Conservation (phyloP, 495 filamentous ascomycete species). For the Hypoxylon crocopeplum region DNA sequence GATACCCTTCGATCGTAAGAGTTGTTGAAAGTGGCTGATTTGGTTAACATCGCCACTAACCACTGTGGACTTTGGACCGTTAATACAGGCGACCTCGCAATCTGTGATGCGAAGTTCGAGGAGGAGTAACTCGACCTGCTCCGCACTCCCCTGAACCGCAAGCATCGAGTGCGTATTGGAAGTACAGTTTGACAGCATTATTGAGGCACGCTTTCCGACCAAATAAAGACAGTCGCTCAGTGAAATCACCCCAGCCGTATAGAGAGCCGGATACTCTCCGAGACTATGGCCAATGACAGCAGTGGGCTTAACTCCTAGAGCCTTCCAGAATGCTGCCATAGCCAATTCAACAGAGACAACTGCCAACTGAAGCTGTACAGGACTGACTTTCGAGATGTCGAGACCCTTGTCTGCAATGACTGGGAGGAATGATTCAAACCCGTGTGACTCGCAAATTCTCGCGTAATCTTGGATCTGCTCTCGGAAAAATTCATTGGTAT, state of each 20-base stretch:
- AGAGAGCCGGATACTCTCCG: constrained; percentile 72
- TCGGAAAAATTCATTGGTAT: constrained; percentile 60
- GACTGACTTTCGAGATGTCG: constrained; percentile 65
- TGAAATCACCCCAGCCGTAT: constrained; percentile 69
- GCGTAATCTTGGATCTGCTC: constrained; percentile 62
- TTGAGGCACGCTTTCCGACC: constrained; percentile 67
- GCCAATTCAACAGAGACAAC: background rate
- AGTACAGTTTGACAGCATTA: constrained; percentile 64
- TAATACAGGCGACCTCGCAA: constrained; percentile 51
- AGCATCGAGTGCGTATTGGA: constrained; percentile 62
- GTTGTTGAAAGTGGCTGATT: constrained; percentile 59
- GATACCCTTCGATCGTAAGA: constrained; percentile 52
- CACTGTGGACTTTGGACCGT: constrained; percentile 55
- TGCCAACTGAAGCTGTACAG: constrained; percentile 62
- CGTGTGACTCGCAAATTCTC: constrained; percentile 59
- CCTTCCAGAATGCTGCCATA: constrained; percentile 61
- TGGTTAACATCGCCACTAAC: constrained; percentile 48
- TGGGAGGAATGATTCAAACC: constrained; percentile 59
- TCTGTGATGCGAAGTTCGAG: constrained; percentile 41
- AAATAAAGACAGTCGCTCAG: constrained; percentile 67
- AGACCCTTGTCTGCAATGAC: constrained; percentile 46
- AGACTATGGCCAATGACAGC: constrained; percentile 71
- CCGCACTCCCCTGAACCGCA: constrained; percentile 20
- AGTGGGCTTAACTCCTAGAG: constrained; percentile 64
- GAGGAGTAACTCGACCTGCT: constrained; percentile 35